Percentiles rank a stretch among this genome's conserved stretches.
Evolutionary conservation across 495 filamentous ascomycete species (phyloP).

Genomic region (Daldinia concentrica): DNA sequence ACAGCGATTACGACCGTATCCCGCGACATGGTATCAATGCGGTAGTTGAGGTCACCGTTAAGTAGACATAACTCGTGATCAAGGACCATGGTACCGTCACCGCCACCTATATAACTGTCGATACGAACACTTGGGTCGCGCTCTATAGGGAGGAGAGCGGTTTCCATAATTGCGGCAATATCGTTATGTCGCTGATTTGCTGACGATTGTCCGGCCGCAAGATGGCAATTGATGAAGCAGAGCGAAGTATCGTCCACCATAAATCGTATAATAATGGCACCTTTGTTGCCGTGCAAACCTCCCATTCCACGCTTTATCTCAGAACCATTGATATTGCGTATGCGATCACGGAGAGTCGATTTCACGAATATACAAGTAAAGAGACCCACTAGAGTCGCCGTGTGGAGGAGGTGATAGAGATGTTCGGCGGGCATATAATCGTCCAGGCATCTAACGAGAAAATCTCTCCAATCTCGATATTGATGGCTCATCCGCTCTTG

Average conservation of each 20-base stretch:
- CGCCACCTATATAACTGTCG: slow-evolving; percentile 85
- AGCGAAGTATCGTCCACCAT: slow-evolving; percentile 89
- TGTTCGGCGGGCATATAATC: slow-evolving; percentile 81
- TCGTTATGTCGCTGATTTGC: slow-evolving; percentile 93
- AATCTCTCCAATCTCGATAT: slow-evolving; percentile 94
- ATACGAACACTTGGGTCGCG: slow-evolving; percentile 65
- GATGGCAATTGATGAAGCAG: slow-evolving; percentile 97
- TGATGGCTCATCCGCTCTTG: slow-evolving; percentile 97
- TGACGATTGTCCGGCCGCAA: slow-evolving; percentile 91
- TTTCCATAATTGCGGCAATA: slow-evolving; percentile 87
- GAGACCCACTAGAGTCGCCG: slow-evolving; percentile 87
- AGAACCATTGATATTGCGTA: slow-evolving; percentile 77
- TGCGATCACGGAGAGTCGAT: slow-evolving; percentile 73
- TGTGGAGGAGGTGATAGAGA: slow-evolving; percentile 86
- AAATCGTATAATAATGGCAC: slow-evolving; percentile 90
- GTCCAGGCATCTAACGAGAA: slow-evolving; percentile 80
- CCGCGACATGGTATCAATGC: slow-evolving; percentile 95
- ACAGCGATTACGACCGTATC: slow-evolving; percentile 88
- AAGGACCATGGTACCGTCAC: slow-evolving; percentile 94
- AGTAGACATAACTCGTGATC: slow-evolving; percentile 96
- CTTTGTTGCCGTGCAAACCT: slow-evolving; percentile 94
- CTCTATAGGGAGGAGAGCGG: slow-evolving; percentile 73
- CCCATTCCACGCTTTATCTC: slow-evolving; percentile 96
- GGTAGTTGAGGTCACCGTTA: slow-evolving; percentile 97
- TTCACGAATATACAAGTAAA: slow-evolving; percentile 97